phyloP scores from a whole-genome alignment of 2,329 filamentous ascomycete genomes.

The Sporothrix protearum region DNA sequence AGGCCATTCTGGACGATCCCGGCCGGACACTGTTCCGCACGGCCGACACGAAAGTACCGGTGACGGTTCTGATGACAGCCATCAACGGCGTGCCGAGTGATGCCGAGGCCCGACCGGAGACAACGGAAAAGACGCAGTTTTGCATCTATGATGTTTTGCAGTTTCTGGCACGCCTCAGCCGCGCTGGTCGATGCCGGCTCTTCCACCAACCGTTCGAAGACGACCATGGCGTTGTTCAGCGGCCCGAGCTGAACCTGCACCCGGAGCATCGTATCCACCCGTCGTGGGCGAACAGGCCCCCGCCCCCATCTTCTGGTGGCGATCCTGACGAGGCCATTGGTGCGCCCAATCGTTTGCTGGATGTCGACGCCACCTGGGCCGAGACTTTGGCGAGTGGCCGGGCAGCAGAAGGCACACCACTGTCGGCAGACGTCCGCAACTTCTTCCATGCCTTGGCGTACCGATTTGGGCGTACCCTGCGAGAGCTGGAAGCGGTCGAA shows the following conservation, averaged over 20 bases:
- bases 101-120: not conserved
- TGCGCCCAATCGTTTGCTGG: conserved; percentile 22
- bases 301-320: not conserved
- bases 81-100: conserved; percentile 29
- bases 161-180: conserved; percentile 34
- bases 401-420: not conserved
- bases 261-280: conserved; percentile 34
- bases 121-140: conserved; percentile 28
- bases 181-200: conserved; percentile 27
- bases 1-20: conserved; percentile 36
- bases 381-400: conserved; percentile 21
- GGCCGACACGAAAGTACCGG: conserved; percentile 27
- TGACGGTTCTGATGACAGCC: conserved; percentile 32
- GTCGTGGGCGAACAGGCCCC: conserved; percentile 5
- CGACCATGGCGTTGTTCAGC: conserved; percentile 30
- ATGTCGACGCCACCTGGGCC: conserved; percentile 27
- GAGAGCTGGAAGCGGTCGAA: conserved; percentile 25
- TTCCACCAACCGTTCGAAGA: conserved; percentile 21
- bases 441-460: conserved; percentile 33
- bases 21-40: conserved; percentile 30
- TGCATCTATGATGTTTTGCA: conserved; percentile 33
- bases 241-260: conserved; percentile 32
- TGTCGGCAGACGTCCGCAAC: conserved; percentile 25
- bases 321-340: conserved; percentile 26
- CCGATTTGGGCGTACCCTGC: conserved; percentile 33